Conservation (phyloP, 164 flowering plant species). For the Piper betle region DNA sequence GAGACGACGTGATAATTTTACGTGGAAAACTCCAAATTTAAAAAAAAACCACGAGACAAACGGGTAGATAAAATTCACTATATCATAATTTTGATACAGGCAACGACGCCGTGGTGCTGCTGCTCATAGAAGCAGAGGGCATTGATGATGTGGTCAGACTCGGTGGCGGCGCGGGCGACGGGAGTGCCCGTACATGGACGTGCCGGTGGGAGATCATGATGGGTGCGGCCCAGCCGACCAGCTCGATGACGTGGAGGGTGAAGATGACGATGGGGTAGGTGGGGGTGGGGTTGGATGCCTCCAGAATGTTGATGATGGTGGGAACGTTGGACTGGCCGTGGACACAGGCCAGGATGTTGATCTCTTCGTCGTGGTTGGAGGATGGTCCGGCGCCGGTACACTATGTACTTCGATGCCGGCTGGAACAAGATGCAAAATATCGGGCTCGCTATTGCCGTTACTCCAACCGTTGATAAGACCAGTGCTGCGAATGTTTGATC, state of each 20-base stretch:
- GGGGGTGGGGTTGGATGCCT: constrained; percentile 20
- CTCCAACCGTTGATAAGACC: neutral
- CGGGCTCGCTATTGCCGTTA: neutral
- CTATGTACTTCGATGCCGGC: neutral
- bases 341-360: constrained; percentile 22
- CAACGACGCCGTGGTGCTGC: neutral
- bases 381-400: constrained; percentile 6
- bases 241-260: constrained; percentile 26
- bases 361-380: constrained; percentile 6
- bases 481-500: neutral
- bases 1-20: too few species aligned
- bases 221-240: constrained; percentile 20
- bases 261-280: constrained; percentile 19
- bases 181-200: constrained; percentile 36
- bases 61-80: too few species aligned
- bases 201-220: constrained; percentile 10
- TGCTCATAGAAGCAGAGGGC: constrained; percentile 13
- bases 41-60: too few species aligned
- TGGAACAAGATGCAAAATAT: neutral
- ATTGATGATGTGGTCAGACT: constrained; percentile 11
- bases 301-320: constrained; percentile 17
- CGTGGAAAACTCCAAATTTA: too few species aligned
- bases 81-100: too few species aligned
- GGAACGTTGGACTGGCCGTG: constrained; percentile 16
- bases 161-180: constrained; percentile 7